A percentile compares a stretch with the other conserved stretches of the same genome.
These are phyloP conservation scores for Bonia amplexicaulis DNA, from an alignment of 176 grass and related monocot species.

Conservation along the genomic window DNA sequence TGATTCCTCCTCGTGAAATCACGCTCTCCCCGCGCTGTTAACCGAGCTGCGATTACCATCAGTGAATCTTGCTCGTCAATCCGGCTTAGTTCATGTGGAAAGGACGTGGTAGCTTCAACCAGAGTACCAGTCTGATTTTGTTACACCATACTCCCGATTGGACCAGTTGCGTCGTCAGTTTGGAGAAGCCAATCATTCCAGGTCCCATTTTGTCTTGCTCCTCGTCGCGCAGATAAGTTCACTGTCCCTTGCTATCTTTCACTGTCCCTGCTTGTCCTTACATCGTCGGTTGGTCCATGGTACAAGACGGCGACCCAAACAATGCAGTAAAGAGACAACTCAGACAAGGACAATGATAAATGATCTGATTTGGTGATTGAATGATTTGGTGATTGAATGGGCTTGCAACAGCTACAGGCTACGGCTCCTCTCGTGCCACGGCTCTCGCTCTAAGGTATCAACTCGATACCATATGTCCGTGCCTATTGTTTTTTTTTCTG, in stretches of 20 bases:
- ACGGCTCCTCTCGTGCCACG: too few species aligned
- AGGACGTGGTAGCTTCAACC: too few species aligned
- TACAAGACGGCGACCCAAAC: neutral
- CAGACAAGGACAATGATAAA: neutral
- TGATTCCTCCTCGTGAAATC: neutral
- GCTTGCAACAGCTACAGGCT: too few species aligned
- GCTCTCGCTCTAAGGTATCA: too few species aligned
- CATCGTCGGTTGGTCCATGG: neutral
- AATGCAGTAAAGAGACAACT: too few species aligned
- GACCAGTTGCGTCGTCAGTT: neutral
- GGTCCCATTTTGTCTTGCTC: neutral
- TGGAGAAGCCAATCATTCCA: neutral
- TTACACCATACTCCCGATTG: neutral
- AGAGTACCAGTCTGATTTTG: neutral
- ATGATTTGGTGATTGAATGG: neutral
- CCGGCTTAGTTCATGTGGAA: too few species aligned
- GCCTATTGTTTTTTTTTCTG: too few species aligned
- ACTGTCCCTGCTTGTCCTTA: neutral
- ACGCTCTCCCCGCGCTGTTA: neutral
- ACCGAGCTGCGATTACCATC: neutral
- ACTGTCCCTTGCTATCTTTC: too few species aligned
- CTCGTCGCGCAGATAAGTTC: neutral
- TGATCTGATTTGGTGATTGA: neutral
- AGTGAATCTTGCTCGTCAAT: neutral
- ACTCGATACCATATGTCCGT: too few species aligned